Base-by-base conservation (phyloP, 371 early-diverging fungal genomes). In the Syncephalastrum racemosum region DNA sequence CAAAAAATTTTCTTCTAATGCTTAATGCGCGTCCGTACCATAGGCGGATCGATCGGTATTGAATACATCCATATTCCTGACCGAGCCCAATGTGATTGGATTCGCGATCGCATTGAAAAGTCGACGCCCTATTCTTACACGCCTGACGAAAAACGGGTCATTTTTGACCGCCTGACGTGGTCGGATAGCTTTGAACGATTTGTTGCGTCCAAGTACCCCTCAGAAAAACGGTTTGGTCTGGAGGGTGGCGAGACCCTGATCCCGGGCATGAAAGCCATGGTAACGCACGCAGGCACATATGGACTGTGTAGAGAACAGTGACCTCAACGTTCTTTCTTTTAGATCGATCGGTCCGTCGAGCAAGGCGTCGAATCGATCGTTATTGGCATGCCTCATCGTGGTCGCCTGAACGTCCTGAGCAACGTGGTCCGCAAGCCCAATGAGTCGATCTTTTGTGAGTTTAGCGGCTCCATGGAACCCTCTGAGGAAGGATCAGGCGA, bases 311-410 rank as follows among this genome's bases (percentile, higher is more conserved):
- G 5, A 0, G 25, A 31, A 20, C 24, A 31, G 39, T 22, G 16
- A 36, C 16, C 19, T 46, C 18, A 41, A 24, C 25, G 19, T 14
- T 16, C 14, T 20, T 22, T 8, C 16, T 5, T 49, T 22, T 75
- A 88, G 90, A 94, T 96, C 65, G 97, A 96, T 73, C 86, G 89
- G 58, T 91, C 94, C 15, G 95, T 95, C 50, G 95, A 97, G 59
- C 82, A 87, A 55, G 98, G 97, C 39, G 89, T 95, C 62, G 91
- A 94, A 68, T 88, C 91, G 47, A 89, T 97, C 60, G 90, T 95
- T 51, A 92, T 98, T 83, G 97, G 98, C 60, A 98, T 97, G 97
- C 93, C 98, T 43, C 98, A 98, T 77, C 93, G 98, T 78, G 98
- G 98, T 58, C 93, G 98, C 66, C 80, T 98, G 53, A 98, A 98